Base-by-base conservation (phyloP, 1,284 basidiomycete genomes). In the Xerocomus cyaneibrunnescens region DNA sequence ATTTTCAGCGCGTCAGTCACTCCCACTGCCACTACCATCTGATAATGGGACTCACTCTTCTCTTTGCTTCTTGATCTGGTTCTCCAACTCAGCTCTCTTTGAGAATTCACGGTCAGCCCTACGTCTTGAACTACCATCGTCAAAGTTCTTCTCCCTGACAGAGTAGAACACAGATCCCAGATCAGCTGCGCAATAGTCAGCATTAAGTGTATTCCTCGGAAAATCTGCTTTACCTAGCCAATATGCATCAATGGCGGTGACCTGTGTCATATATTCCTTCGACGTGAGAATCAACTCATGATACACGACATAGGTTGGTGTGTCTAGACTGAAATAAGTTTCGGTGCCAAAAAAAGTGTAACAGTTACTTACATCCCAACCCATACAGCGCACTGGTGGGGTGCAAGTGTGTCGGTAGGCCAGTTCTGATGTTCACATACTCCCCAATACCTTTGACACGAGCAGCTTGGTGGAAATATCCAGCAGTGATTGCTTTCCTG, bases 401-500 rank as follows among this genome's bases (percentile, higher is more conserved):
- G 69, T 99, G 97, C 40, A 99, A 74, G 68, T 94, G 91, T 43
- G 93, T 94, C 5, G 91, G 91, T 41, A 93, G 71, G 19, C 94
- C 97, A n/a, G 96, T 95, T 38, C 97, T 82, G 60, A 96, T 92
- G 70, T 99, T 98, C 55, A 96, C 92, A 70, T 98, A 99, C 72
- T 99, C 97, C 57, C 96, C 97, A 55, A 99, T 97, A 67, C 96
- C 96, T 75, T 98, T 99, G 36, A 97, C 95, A 57, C 94, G 79
- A 9, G 96, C 96, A 1, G 97, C 95, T 72, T 99, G 97, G 71
- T 99, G 97, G 81, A 99, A 99, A 75, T 98, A 99, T 22, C 96
- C 97, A 14, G 95, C 92, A 40, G 94, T 89, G 62, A 99, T 98
- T 21, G 94, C 94, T 81, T 98, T 99, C 66, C 96, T 94, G 61